These are phyloP conservation scores for Gracilaria gracilis DNA, from an alignment of 23 red algal genomes.

Conservation along the genomic window DNA sequence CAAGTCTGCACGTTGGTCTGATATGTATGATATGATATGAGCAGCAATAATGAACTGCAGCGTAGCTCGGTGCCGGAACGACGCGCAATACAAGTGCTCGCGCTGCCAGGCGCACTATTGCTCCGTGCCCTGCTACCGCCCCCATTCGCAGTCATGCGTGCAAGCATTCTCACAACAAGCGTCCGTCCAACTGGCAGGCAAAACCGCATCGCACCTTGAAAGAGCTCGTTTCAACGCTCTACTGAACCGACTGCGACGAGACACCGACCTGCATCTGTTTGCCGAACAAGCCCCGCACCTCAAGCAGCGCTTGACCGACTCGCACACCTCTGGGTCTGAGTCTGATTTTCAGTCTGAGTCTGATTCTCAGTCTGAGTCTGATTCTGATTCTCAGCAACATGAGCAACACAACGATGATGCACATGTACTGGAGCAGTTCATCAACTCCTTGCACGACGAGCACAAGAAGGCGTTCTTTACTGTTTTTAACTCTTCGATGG, in stretches of 20 bases:
- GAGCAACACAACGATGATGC: slow-evolving; percentile 8
- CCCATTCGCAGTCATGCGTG: slow-evolving; percentile 39
- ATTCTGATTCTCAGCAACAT: background rate
- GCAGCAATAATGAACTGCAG: background rate
- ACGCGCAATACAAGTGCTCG: slow-evolving; percentile 31
- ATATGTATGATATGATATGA: background rate
- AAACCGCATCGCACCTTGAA: slow-evolving; percentile 13
- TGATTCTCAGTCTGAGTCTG: no score
- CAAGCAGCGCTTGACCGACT: background rate
- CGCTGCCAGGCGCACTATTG: slow-evolving; percentile 39
- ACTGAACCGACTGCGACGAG: background rate
- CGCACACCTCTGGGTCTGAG: background rate
- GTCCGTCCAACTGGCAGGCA: background rate
- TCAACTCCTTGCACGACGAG: slow-evolving; percentile 16
- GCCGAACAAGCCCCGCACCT: background rate
- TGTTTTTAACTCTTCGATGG: background rate
- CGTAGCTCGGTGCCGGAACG: background rate
- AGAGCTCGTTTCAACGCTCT: slow-evolving; percentile 22
- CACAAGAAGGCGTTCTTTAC: slow-evolving; percentile 23
- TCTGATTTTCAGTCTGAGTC: no score
- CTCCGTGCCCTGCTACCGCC: slow-evolving; percentile 32
- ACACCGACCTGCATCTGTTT: background rate
- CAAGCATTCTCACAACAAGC: slow-evolving; percentile 14
- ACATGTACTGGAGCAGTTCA: slow-evolving; percentile 34
- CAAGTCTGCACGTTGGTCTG: no score